These are phyloP conservation scores for Abelmoschus esculentus DNA, from an alignment of 345 rosid genomes.

Conservation along the genomic window DNA sequence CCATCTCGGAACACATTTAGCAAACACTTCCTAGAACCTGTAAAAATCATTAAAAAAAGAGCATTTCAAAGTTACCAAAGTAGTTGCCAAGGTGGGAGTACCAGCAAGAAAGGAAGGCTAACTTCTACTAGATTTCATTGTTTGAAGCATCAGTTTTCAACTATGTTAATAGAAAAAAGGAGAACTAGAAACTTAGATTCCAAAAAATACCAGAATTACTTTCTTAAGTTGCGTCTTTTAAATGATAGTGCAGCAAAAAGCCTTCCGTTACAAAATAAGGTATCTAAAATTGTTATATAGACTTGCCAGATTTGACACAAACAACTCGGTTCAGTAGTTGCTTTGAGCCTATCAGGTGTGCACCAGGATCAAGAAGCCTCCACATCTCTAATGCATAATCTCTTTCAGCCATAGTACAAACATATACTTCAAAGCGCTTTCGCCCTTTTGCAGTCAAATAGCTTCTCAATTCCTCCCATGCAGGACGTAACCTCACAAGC, in stretches of 20 bases:
- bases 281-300: background rate
- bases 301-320: slow-evolving; percentile 90
- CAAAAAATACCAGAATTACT: slow-evolving; percentile 12
- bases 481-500: slow-evolving; percentile 96
- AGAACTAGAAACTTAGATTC: background rate
- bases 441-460: slow-evolving; percentile 91
- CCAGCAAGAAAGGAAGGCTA: slow-evolving; percentile 2
- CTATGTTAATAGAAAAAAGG: slow-evolving; percentile 6
- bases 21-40: slow-evolving; percentile 82
- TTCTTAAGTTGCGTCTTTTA: background rate
- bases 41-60: slow-evolving; percentile 6
- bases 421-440: slow-evolving; percentile 96
- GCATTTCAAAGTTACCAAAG: background rate
- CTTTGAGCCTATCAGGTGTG: slow-evolving; percentile 61
- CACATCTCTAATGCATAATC: slow-evolving; percentile 99
- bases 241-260: background rate
- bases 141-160: background rate
- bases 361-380: slow-evolving; percentile 97
- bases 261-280: slow-evolving; percentile 1
- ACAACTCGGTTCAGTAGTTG: slow-evolving; percentile 76
- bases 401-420: slow-evolving; percentile 99
- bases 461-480: slow-evolving; percentile 93
- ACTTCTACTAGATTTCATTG: background rate
- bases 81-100: background rate
- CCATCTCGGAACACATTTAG: slow-evolving; percentile 82